Percentiles rank a stretch among this genome's conserved stretches.
phyloP scores from a whole-genome alignment of 1,284 basidiomycete genomes.

The Ceratobasidium sp. region DNA sequence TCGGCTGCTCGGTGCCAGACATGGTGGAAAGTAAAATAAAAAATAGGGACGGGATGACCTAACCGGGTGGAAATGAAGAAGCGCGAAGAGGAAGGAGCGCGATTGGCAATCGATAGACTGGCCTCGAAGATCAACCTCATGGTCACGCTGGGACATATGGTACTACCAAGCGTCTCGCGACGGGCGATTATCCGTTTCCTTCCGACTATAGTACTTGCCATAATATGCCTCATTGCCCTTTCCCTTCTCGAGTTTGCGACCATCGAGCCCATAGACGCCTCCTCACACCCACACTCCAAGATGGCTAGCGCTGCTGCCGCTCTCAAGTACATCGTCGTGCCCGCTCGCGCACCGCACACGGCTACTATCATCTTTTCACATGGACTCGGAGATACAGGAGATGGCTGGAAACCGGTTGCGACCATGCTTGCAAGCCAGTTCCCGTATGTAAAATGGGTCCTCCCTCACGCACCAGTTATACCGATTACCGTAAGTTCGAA shows the following conservation, averaged over 20 bases:
- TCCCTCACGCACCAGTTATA: constrained; percentile 71
- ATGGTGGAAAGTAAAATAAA: constrained; percentile 1
- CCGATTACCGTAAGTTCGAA: constrained; percentile 50
- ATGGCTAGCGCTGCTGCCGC: not conserved
- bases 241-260: constrained; percentile 34
- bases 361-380: constrained; percentile 47
- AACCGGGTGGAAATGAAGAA: not conserved
- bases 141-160: constrained; percentile 7
- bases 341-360: constrained; percentile 23
- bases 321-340: constrained; percentile 25
- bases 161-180: constrained; percentile 19
- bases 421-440: constrained; percentile 62
- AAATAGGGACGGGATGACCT: constrained; percentile 6
- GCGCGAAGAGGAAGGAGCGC: not conserved
- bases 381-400: constrained; percentile 76
- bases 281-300: constrained; percentile 7
- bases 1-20: not conserved
- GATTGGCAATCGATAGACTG: constrained; percentile 20
- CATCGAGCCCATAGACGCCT: constrained; percentile 17
- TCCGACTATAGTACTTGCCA: constrained; percentile 23
- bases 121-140: constrained; percentile 5
- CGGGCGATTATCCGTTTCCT: constrained; percentile 29
- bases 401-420: constrained; percentile 79
- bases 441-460: constrained; percentile 80
- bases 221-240: constrained; percentile 29